A percentile compares a stretch with the other conserved stretches of the same genome.
Evolutionary conservation across 1,139 yeast genomes (phyloP).

Genomic region (Kurtzmaniella natalensis): DNA sequence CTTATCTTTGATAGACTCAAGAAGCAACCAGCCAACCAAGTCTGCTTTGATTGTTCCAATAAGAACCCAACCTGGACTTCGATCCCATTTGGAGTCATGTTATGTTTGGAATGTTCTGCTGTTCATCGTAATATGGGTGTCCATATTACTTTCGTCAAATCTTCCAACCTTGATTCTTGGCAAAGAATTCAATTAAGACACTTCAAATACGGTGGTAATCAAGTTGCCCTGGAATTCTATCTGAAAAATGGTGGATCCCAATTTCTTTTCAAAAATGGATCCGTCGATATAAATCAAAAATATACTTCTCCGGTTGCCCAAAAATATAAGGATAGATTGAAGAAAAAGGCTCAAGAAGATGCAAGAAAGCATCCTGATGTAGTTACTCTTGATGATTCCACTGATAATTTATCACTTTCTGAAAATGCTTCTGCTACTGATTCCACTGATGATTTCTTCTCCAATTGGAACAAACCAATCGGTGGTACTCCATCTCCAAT

Average conservation of each 20-base stretch:
- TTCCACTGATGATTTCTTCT: conserved; percentile 79
- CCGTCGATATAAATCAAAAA: conserved; percentile 67
- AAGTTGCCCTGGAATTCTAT: conserved; percentile 77
- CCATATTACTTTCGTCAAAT: conserved; percentile 63
- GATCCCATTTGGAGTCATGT: conserved; percentile 44
- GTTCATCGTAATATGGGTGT: conserved; percentile 49
- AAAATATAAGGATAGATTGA: conserved; percentile 75
- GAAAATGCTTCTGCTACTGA: conserved; percentile 35
- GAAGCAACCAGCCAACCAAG: conserved; percentile 69
- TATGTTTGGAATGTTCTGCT: conserved; percentile 47
- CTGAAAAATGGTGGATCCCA: conserved; percentile 80
- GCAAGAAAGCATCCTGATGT: conserved; percentile 63
- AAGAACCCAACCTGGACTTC: conserved; percentile 52
- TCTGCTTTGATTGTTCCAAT: conserved; percentile 64
- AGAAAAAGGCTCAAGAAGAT: conserved; percentile 63
- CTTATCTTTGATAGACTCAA: conserved; percentile 55
- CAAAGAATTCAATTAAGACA: conserved; percentile 81
- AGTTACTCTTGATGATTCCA: conserved; percentile 57
- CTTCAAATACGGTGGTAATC: conserved; percentile 92
- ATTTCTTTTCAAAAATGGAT: conserved; percentile 43
- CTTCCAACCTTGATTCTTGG: conserved; percentile 89
- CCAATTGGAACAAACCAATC: conserved; percentile 83
- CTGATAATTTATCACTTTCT: conserved; percentile 27
- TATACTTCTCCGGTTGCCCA: conserved; percentile 77
- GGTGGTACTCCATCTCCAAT: conserved; percentile 52